Conservation (phyloP, 495 filamentous ascomycete species). For the Neurospora tetrasperma region DNA sequence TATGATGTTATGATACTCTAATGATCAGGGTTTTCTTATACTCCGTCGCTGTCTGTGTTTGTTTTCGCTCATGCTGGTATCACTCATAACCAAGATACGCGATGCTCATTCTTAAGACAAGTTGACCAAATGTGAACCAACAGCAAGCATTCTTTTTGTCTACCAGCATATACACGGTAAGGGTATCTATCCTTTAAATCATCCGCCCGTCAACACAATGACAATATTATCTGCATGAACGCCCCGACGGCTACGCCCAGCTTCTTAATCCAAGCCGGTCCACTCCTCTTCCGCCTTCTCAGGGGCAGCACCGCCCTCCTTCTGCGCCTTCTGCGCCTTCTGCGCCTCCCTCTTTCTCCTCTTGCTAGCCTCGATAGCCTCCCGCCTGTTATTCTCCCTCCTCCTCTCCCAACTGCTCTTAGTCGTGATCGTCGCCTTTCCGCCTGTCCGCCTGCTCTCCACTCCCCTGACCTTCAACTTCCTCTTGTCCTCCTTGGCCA, state of each 20-base stretch:
- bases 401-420: conserved; percentile 83
- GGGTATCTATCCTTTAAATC: background rate
- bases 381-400: conserved; percentile 64
- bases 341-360: conserved; percentile 39
- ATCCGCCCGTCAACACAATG: background rate
- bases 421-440: conserved; percentile 63
- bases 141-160: background rate
- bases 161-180: background rate
- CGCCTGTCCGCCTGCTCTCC: conserved; percentile 51
- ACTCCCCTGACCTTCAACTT: conserved; percentile 74
- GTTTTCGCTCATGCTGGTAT: background rate
- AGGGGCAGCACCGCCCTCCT: conserved; percentile 24
- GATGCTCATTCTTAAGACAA: background rate
- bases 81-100: background rate
- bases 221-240: background rate
- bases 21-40: background rate
- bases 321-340: conserved; percentile 17
- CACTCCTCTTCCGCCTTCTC: conserved; percentile 41
- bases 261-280: conserved; percentile 55
- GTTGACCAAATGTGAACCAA: background rate
- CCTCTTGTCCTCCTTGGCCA: conserved; percentile 72
- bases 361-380: conserved; percentile 63
- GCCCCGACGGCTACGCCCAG: background rate
- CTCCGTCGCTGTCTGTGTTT: background rate
- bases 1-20: background rate